phyloP scores from a whole-genome alignment of 371 early-diverging fungal genomes.

The Neoconidiobolus thromboides region DNA sequence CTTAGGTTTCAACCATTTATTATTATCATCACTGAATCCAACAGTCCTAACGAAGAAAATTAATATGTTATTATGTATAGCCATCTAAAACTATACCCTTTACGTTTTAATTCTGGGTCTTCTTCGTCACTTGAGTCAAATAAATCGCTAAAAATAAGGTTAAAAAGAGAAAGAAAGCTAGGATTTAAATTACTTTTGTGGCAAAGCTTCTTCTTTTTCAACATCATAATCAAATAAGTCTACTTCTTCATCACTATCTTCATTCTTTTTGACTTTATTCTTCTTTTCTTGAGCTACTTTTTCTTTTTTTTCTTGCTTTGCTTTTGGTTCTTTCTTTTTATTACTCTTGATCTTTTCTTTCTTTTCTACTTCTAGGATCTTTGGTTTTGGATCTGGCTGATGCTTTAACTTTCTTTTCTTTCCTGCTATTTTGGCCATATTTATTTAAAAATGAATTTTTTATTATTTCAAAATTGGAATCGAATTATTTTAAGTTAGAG shows the following conservation, averaged over 20 bases:
- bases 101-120: not conserved
- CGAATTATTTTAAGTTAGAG: not conserved
- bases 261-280: not conserved
- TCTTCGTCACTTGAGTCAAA: slow-evolving; percentile 1
- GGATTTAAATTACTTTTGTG: not conserved
- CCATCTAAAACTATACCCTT: not conserved
- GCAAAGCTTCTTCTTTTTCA: not conserved
- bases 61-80: not conserved
- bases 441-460: not conserved
- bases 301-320: not conserved
- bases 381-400: slow-evolving; percentile 1
- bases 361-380: not conserved
- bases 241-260: not conserved
- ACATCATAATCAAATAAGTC: slow-evolving; percentile 2
- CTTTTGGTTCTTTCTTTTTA: not conserved
- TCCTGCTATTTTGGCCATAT: not conserved
- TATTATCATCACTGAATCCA: slow-evolving; percentile 11
- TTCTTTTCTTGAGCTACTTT: not conserved
- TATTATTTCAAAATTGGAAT: not conserved
- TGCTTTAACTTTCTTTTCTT: slow-evolving; percentile 1
- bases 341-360: not conserved
- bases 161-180: not conserved
- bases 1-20: slow-evolving; percentile 11
- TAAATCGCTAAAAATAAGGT: not conserved
- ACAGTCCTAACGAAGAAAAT: not conserved